These are phyloP conservation scores for Apodospora peruviana DNA, from an alignment of 495 filamentous ascomycete species.

Conservation along the genomic window DNA sequence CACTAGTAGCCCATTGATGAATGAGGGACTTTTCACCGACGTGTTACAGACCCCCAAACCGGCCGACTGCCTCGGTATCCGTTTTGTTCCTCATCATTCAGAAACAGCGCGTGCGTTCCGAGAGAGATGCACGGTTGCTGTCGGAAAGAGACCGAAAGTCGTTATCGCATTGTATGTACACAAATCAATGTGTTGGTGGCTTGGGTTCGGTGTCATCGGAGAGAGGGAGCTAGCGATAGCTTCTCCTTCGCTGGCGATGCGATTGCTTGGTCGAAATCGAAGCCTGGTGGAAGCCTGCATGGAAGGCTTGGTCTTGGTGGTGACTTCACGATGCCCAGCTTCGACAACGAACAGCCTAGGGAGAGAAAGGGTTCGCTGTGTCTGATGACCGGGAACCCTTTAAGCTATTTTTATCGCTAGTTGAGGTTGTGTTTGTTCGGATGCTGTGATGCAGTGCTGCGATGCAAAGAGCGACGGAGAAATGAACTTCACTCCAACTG, in stretches of 20 bases:
- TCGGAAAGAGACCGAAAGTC: too few species aligned
- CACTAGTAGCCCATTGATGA: too few species aligned
- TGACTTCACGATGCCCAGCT: neutral
- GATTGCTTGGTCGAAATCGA: slow-evolving; percentile 2
- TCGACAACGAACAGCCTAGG: neutral
- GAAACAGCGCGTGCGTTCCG: too few species aligned
- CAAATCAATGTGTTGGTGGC: too few species aligned
- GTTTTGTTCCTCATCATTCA: too few species aligned
- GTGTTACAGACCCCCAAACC: too few species aligned
- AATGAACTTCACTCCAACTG: slow-evolving; percentile 19
- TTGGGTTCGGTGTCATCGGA: neutral
- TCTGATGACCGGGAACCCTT: neutral
- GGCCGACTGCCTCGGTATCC: too few species aligned
- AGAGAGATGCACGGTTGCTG: too few species aligned
- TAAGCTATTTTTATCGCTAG: neutral
- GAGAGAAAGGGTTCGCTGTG: neutral
- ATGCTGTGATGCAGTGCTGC: neutral
- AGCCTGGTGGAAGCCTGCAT: slow-evolving; percentile 19
- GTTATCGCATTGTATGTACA: too few species aligned
- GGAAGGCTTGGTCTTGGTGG: slow-evolving; percentile 5
- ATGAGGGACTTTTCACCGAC: too few species aligned
- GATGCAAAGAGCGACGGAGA: neutral
- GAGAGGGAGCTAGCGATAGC: neutral
- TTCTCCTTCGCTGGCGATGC: neutral
- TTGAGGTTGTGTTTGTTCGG: neutral